Percentiles rank a stretch among this genome's conserved stretches.
These are phyloP conservation scores for Debaryomyces singareniensis DNA, from an alignment of 1,139 yeast genomes.

Conservation along the genomic window DNA sequence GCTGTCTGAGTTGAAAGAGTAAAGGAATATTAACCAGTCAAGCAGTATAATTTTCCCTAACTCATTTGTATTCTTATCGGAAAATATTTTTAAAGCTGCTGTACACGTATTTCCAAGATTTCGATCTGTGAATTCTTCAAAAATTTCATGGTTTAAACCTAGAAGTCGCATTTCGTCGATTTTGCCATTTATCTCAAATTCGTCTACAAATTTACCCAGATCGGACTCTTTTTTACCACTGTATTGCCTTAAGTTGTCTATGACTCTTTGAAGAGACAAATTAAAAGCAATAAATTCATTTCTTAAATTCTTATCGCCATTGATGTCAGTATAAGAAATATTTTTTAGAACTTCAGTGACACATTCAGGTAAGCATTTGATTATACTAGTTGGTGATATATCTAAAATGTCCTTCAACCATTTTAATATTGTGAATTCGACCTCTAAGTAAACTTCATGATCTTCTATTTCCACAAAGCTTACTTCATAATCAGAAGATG, in stretches of 20 bases:
- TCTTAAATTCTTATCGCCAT: slow-evolving; percentile 34
- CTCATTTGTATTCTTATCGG: slow-evolving; percentile 45
- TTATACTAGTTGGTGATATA: slow-evolving; percentile 71
- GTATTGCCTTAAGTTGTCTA: slow-evolving; percentile 16
- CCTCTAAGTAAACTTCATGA: slow-evolving; percentile 57
- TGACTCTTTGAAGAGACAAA: slow-evolving; percentile 26
- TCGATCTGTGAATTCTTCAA: slow-evolving; percentile 35
- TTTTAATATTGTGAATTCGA: slow-evolving; percentile 70
- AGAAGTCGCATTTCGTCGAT: slow-evolving; percentile 14
- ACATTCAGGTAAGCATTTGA: slow-evolving; percentile 49
- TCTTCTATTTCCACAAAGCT: slow-evolving; percentile 29
- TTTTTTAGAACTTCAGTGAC: slow-evolving; percentile 32
- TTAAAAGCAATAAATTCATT: slow-evolving; percentile 34
- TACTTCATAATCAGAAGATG: slow-evolving; percentile 11
- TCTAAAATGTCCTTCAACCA: slow-evolving; percentile 79
- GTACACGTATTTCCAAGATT: slow-evolving; percentile 30
- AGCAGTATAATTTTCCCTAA: slow-evolving; percentile 78
- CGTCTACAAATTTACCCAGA: slow-evolving; percentile 1
- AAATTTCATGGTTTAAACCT: slow-evolving; percentile 34
- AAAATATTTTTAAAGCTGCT: slow-evolving; percentile 31
- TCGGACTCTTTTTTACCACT: slow-evolving; percentile 3
- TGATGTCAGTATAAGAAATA: slow-evolving; percentile 31
- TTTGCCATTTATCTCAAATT: slow-evolving; percentile 3
- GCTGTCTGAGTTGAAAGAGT: slow-evolving; percentile 62
- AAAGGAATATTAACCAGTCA: slow-evolving; percentile 87